Base-by-base conservation (phyloP, 1,139 yeast genomes). In the Spathaspora sp. region DNA sequence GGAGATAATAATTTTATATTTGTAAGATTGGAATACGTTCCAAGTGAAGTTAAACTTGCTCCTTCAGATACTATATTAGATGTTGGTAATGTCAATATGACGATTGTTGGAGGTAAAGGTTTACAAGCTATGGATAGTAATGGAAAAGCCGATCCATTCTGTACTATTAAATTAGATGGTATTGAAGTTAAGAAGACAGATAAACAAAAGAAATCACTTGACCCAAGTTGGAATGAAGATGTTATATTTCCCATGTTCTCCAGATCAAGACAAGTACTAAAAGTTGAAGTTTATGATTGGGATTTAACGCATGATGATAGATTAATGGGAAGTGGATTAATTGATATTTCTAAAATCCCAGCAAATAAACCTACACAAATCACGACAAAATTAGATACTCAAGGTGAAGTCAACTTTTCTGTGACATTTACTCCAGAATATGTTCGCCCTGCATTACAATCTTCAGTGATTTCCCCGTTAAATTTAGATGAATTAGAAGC, bases 71-170 rank as follows among this genome's bases (percentile, higher is more conserved):
- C 86, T 7, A 75, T 85, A 48, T 63, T 74, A 54, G 91, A 86
- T 60, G 86, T 88, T 29, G 95, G 95, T 55, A 55, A 69, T 13
- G 62, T 86, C 45, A 70, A 74, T 45, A 63, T 86, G 55, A 82
- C 81, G 39, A 67, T 86, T 45, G 57, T 82, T 38, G 72, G 78
- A 42, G 93, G 82, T 17, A 72, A 72, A 24, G 65, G 72, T 47
- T 64, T 86, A 51, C 62, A 63, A 44, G 64, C 89, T 13, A 85
- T 80, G 42, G 95, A 86, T 60, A 67, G 80, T 48, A 84, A 84
- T 57, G 93, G 93, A 48, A 83, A 82, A 56, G 82, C 91, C 4
- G 95, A 86, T 68, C 93, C 95, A 48, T 79, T 73, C 57, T 76
- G 76, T 43, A 65, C 65, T 13, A 63, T 86, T 24, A 69, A 63